Percentiles rank a stretch among this genome's conserved stretches.
These are phyloP conservation scores for Moesziomyces antarcticus DNA, from an alignment of 1,284 basidiomycete genomes.

Conservation along the genomic window DNA sequence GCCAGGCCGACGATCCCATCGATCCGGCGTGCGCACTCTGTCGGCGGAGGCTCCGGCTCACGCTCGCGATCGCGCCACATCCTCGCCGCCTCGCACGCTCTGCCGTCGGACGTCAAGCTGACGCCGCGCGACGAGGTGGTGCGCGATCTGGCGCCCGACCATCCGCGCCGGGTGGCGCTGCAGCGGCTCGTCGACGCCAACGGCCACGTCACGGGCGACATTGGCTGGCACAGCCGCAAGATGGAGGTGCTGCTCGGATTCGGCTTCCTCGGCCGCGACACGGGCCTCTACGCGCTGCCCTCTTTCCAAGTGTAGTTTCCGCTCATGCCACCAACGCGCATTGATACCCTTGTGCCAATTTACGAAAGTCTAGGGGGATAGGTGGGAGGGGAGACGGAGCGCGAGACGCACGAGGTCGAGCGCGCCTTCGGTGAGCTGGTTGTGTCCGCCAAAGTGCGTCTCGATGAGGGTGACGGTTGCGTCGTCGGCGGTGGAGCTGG, in stretches of 20 bases:
- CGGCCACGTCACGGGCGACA: slow-evolving; percentile 86
- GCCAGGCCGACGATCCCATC: slow-evolving; percentile 28
- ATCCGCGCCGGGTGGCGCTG: slow-evolving; percentile 78
- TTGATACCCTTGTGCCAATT: slow-evolving; percentile 4
- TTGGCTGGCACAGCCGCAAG: slow-evolving; percentile 95
- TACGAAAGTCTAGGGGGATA: background rate
- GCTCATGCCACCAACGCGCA: background rate
- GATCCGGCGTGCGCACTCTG: slow-evolving; percentile 41
- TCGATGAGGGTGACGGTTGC: slow-evolving; percentile 38
- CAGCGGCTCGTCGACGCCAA: slow-evolving; percentile 81
- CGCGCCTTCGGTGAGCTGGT: slow-evolving; percentile 47
- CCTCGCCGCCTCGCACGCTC: slow-evolving; percentile 14
- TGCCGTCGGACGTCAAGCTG: slow-evolving; percentile 28
- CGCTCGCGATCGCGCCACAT: slow-evolving; percentile 51
- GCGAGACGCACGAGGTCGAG: slow-evolving; percentile 42
- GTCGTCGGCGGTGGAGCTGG: background rate
- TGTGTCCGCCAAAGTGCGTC: slow-evolving; percentile 50
- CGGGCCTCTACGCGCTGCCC: slow-evolving; percentile 79
- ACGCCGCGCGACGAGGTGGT: slow-evolving; percentile 63
- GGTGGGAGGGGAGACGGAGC: slow-evolving; percentile 18
- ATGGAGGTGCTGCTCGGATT: slow-evolving; percentile 94
- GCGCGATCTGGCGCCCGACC: slow-evolving; percentile 75
- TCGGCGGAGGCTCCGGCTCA: slow-evolving; percentile 41
- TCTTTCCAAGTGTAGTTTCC: slow-evolving; percentile 54
- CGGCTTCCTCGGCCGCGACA: slow-evolving; percentile 90